Percentiles rank a stretch among this genome's conserved stretches.
Evolutionary conservation across 1,284 basidiomycete genomes (phyloP).

Genomic region (Filobasidium uniguttulatum): DNA sequence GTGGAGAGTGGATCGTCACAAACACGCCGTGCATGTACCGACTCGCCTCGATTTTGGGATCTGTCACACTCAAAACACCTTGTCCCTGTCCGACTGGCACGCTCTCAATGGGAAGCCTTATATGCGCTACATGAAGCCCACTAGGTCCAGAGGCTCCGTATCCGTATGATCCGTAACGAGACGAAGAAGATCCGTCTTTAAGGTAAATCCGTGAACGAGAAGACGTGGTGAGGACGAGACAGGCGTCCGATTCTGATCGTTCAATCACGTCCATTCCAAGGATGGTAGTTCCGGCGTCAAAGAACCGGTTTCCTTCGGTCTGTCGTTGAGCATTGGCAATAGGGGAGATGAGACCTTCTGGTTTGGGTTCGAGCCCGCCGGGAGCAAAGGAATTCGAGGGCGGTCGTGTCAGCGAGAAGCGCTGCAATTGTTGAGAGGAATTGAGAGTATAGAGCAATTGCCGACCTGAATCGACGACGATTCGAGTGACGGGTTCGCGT

Average conservation of each 20-base stretch:
- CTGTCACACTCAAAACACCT: not conserved
- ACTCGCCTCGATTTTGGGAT: not conserved
- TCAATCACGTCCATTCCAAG: not conserved
- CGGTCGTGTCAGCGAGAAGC: not conserved
- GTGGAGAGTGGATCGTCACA: not conserved
- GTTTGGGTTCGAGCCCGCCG: not conserved
- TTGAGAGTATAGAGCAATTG: slow-evolving; percentile 26
- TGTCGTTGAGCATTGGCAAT: not conserved
- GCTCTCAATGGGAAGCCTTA: not conserved
- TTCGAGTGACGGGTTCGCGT: not conserved
- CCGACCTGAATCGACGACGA: slow-evolving; percentile 24
- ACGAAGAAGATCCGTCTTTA: not conserved
- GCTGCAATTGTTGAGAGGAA: slow-evolving; percentile 4
- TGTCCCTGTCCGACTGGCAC: not conserved
- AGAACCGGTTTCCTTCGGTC: not conserved
- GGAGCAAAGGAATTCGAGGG: not conserved
- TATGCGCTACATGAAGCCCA: not conserved
- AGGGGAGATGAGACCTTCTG: not conserved
- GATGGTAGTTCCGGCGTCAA: not conserved
- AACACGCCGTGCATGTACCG: slow-evolving; percentile 1
- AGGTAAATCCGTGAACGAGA: not conserved
- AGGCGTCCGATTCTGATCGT: not conserved
- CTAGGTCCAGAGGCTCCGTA: not conserved
- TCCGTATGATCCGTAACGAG: not conserved
- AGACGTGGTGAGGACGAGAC: not conserved